Conservation (phyloP, 1,284 basidiomycete species). For the Phlebopus sp. region DNA sequence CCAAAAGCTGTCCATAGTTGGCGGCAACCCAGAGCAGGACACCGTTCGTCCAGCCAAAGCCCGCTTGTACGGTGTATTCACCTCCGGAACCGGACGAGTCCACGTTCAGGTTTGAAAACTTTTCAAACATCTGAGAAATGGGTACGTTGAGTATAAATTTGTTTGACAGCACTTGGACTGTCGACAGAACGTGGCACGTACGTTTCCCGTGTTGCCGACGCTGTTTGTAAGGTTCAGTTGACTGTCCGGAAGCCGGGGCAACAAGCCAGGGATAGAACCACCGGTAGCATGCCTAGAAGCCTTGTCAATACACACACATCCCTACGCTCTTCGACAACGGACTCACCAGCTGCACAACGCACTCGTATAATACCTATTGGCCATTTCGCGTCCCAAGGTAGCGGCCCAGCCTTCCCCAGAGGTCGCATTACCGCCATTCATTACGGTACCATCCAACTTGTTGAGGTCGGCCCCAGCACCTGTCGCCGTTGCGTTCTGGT, state of each 20-base stretch:
- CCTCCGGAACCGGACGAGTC: conserved; percentile 85
- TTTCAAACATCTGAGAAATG: conserved; percentile 81
- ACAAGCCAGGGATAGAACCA: conserved; percentile 67
- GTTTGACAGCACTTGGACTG: neutral
- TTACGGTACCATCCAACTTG: conserved; percentile 55
- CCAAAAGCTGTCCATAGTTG: conserved; percentile 65
- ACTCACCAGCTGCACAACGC: conserved; percentile 86
- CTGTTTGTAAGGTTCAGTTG: conserved; percentile 78
- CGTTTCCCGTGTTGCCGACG: conserved; percentile 65
- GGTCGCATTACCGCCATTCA: conserved; percentile 70
- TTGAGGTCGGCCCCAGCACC: conserved; percentile 62
- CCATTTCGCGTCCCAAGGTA: conserved; percentile 66
- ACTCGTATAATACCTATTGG: conserved; percentile 80
- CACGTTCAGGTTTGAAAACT: conserved; percentile 74
- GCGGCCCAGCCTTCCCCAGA: conserved; percentile 66
- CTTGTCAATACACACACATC: neutral
- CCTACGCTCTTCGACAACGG: neutral
- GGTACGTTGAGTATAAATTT: too few relatives aligned
- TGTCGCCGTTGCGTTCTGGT: conserved; percentile 50
- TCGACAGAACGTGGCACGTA: conserved; percentile 36
- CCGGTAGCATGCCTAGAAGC: conserved; percentile 65
- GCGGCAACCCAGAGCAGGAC: conserved; percentile 75
- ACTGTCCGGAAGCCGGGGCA: conserved; percentile 65
- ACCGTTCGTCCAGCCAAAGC: conserved; percentile 93
- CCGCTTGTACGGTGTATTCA: conserved; percentile 80